phyloP scores from a whole-genome alignment of 768 basidiomycete species.

The Lyophyllum semitale region DNA sequence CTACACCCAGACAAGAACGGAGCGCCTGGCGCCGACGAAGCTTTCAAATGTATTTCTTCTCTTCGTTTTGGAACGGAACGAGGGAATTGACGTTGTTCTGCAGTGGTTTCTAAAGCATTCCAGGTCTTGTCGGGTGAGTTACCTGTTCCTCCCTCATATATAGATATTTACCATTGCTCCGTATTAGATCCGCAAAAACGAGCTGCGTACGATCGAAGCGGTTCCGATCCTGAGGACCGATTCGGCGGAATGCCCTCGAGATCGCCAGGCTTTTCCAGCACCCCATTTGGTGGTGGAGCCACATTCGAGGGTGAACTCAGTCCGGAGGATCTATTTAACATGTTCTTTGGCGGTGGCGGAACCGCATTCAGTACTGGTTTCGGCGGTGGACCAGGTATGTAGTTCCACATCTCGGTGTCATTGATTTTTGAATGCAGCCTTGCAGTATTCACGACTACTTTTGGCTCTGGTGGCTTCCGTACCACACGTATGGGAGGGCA shows the following conservation, averaged over 20 bases:
- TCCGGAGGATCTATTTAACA: conserved; percentile 96
- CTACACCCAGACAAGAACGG: conserved; percentile 94
- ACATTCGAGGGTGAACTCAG: conserved; percentile 84
- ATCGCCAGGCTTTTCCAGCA: conserved; percentile 50
- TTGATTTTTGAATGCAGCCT: conserved; percentile 6
- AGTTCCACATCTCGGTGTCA: not conserved
- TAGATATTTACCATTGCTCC: conserved; percentile 6
- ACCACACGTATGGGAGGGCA: conserved; percentile 60
- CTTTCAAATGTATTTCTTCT: conserved; percentile 83
- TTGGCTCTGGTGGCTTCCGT: conserved; percentile 84
- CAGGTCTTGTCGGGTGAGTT: conserved; percentile 80
- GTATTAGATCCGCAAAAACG: conserved; percentile 81
- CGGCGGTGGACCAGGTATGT: conserved; percentile 57
- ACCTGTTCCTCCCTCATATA: not conserved
- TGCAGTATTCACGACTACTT: conserved; percentile 74
- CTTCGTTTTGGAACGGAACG: not conserved
- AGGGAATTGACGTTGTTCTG: conserved; percentile 5
- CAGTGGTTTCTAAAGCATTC: conserved; percentile 98
- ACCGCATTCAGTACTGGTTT: conserved; percentile 53
- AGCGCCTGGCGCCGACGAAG: conserved; percentile 97
- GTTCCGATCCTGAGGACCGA: conserved; percentile 87
- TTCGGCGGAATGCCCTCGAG: conserved; percentile 67
- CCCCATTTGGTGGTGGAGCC: conserved; percentile 49
- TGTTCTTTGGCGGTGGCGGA: conserved; percentile 90
- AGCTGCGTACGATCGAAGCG: conserved; percentile 80